phyloP scores from a whole-genome alignment of 768 basidiomycete species.

The Neoboletus subvelutipes region DNA sequence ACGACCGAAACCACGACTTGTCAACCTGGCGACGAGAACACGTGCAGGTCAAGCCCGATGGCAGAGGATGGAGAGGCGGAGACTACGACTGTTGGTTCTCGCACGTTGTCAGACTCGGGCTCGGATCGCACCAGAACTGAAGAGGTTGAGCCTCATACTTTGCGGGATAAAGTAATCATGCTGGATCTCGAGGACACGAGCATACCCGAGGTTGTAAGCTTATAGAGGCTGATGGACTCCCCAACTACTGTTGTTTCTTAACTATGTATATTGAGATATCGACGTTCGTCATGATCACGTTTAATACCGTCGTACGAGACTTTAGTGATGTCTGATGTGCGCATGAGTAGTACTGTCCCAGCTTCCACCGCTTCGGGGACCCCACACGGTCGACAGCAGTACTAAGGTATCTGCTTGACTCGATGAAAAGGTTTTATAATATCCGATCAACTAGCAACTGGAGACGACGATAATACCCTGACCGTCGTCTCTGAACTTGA shows the following conservation, averaged over 20 bases:
- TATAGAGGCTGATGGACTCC: slow-evolving; percentile 5
- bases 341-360: no score
- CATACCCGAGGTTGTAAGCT: slow-evolving; percentile 15
- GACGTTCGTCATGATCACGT: not conserved
- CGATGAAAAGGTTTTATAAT: not conserved
- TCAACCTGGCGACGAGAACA: slow-evolving; percentile 6
- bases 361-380: no score
- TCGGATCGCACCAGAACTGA: slow-evolving; percentile 30
- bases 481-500: slow-evolving; percentile 6
- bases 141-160: slow-evolving; percentile 25
- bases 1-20: not conserved
- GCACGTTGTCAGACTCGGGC: slow-evolving; percentile 27
- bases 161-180: slow-evolving; percentile 27
- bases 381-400: no score
- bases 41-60: slow-evolving; percentile 1
- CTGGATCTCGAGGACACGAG: slow-evolving; percentile 28
- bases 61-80: slow-evolving; percentile 24
- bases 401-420: not conserved
- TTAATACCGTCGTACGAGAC: slow-evolving; percentile 1
- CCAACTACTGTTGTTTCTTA: slow-evolving; percentile 7
- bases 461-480: not conserved
- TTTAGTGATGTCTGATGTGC: not conserved
- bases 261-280: slow-evolving; percentile 28
- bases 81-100: slow-evolving; percentile 20
- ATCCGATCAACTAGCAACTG: not conserved